Evolutionary conservation across 805 yeast genomes (phyloP), one percentile per base, ranked within the genome.

Genomic region (Monosporozyma yasuniensis): DNA sequence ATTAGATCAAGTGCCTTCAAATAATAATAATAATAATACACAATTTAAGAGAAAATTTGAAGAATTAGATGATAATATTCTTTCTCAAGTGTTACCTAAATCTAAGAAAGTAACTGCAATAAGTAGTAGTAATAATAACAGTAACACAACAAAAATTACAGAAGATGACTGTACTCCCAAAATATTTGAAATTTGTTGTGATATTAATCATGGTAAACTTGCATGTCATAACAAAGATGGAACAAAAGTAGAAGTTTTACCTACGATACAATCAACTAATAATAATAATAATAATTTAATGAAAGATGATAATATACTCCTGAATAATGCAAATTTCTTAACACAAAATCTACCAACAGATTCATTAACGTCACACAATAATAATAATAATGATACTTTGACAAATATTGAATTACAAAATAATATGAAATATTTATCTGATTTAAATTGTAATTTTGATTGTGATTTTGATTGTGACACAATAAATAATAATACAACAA

Each of bases 111-210:
- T 5, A 28, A n/a, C 27, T 23, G 2, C 23, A 9, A 28, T 4
- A 22, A 28, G 11, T 27, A 23, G 11, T 35, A 42, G 12, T 42
- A 45, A 44, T 22, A 45, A 46, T 18, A 34, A 37, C 16, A 5
- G 16, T 7, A 18, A 25, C 3, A 27, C 22, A 19, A 19, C 22
- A 11, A 34, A 2, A 10, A 47, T 6, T 22, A 4, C 21, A n/a
- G 28, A 38, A 3, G 34, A 44, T 10, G 47, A 49, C 1, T 71
- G 74, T 54, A 61, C 59, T 47, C 74, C 75, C 0, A 68, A 66
- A 51, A 57, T 72, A 16, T 57, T 72, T 37, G 75, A 72, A 52
- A 62, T 72, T 1, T 71, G 75, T 49, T 72, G 75, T 58, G 73
- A 71, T 27, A 60, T 63, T 34, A 56, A 61, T 5, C 73, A 70